Conservation (phyloP, 306 rosid genomes). For the Acacia confusa region DNA sequence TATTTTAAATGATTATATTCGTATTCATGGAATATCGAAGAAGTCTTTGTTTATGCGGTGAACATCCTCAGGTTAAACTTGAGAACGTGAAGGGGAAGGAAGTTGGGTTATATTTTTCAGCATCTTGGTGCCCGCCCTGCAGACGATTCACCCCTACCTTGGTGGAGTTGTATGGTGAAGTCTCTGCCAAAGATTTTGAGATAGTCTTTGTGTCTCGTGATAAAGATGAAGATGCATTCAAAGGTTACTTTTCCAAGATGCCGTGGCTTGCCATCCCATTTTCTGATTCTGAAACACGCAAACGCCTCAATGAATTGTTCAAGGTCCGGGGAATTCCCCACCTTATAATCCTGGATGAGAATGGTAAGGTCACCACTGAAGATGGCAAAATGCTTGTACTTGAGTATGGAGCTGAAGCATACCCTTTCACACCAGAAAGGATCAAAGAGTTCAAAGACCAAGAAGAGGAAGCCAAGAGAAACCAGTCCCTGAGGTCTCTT, state of each 20-base stretch:
- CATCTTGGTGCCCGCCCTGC: conserved; percentile 75
- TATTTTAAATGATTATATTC: background rate
- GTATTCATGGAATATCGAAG: background rate
- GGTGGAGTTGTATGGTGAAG: conserved; percentile 53
- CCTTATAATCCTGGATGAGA: conserved; percentile 55
- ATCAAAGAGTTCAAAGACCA: conserved; percentile 47
- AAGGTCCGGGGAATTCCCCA: conserved; percentile 64
- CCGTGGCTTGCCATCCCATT: conserved; percentile 83
- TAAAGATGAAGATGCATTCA: conserved; percentile 56
- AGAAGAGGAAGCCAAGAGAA: conserved; percentile 54
- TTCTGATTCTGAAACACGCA: conserved; percentile 54
- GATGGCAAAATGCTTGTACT: conserved; percentile 41
- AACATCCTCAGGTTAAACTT: conserved; percentile 51
- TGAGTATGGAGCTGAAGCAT: conserved; percentile 56
- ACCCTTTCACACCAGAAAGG: conserved; percentile 59
- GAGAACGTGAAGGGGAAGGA: conserved; percentile 69
- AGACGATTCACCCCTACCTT: conserved; percentile 55
- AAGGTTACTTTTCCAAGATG: conserved; percentile 68
- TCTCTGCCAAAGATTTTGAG: conserved; percentile 56
- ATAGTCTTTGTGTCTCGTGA: conserved; percentile 56
- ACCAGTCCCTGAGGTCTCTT: conserved; percentile 56
- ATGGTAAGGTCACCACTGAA: conserved; percentile 51
- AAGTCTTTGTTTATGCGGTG: conserved; percentile 18
- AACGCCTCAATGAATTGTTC: conserved; percentile 47
- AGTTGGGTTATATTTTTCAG: conserved; percentile 68